Percentiles rank a stretch among this genome's conserved stretches.
Conservation (phyloP, 75 land plant species). For the Selaginella tamariscina region DNA sequence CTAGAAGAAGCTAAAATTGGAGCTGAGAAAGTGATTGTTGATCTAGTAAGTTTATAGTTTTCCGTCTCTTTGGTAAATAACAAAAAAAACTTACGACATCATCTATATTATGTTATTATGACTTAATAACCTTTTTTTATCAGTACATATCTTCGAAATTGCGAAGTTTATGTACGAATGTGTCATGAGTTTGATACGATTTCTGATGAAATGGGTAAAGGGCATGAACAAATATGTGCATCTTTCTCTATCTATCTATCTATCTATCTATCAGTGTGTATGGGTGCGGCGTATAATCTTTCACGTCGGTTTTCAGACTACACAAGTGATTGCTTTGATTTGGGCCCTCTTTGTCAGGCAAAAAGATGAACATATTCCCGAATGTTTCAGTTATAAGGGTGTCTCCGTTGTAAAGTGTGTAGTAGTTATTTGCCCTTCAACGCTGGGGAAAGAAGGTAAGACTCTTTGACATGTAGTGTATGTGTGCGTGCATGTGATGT, state of each 20-base stretch:
- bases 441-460: conserved; percentile 42
- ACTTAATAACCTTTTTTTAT: not conserved
- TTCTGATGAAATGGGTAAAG: conserved; percentile 39
- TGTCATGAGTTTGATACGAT: conserved; percentile 34
- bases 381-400: no score
- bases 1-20: conserved; percentile 1
- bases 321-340: conserved; percentile 35
- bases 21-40: conserved; percentile 14
- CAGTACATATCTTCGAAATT: conserved; percentile 34
- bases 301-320: conserved; percentile 38
- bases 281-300: no score
- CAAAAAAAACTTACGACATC: not conserved
- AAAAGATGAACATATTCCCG: no score
- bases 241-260: no score
- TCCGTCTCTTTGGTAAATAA: no score
- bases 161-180: conserved; percentile 39
- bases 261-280: no score
- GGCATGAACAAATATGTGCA: not conserved
- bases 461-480: not conserved
- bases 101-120: no score
- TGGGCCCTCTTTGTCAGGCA: conserved; percentile 33
- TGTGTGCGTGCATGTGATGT: not conserved
- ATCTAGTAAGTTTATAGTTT: conserved; percentile 24
- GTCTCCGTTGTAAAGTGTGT: conserved; percentile 20
- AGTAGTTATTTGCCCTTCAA: conserved; percentile 34